Evolutionary conservation across 345 rosid genomes (phyloP), one percentile per base, ranked within the genome.

Genomic region (Boechera divaricarpa): DNA sequence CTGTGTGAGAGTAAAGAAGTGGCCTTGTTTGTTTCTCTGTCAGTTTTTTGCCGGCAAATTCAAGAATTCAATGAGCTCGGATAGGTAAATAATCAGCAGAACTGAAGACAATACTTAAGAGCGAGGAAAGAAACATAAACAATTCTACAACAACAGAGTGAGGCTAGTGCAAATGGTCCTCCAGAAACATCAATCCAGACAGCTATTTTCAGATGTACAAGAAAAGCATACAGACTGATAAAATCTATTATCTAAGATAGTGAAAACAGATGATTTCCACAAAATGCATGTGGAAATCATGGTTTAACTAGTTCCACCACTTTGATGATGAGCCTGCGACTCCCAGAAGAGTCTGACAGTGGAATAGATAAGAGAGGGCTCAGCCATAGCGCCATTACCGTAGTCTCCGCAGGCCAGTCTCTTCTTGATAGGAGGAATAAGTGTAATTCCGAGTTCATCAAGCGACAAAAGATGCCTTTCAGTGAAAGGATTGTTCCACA

Each of bases 401-500:
- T 86, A 88, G 64, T 94, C 98, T 42, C 98, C 98, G 47, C 98
- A 89, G 35, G 98, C 98, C 66, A 92, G 82, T 83, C 88, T 87
- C 82, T 92, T 90, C 32, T 89, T 67, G 54, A 90, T 88, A 0
- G 98, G 96, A 12, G 96, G 98, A 77, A 95, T 91, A 15, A 92
- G 87, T 53, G 91, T 81, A 69, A 92, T 87, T 63, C 98, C 98
- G 32, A 95, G 94, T 38, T 95, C 99, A 66, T 91, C 98, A 31
- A 89, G 82, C 24, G 84, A 72, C 89, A 89, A 81, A 3, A 92
- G 87, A 85, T 95, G 99, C 15, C 88, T 72, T 69, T 92, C 98
- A 0, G 98, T 91, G 79, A 95, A 92, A 73, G 97, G 95, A 77
- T 91, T 95, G 47, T 67, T 89, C 98, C 99, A 95, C 94, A 87